These are phyloP conservation scores for Apiotrichum sp. DNA, from an alignment of 1,284 basidiomycete species.

Conservation along the genomic window DNA sequence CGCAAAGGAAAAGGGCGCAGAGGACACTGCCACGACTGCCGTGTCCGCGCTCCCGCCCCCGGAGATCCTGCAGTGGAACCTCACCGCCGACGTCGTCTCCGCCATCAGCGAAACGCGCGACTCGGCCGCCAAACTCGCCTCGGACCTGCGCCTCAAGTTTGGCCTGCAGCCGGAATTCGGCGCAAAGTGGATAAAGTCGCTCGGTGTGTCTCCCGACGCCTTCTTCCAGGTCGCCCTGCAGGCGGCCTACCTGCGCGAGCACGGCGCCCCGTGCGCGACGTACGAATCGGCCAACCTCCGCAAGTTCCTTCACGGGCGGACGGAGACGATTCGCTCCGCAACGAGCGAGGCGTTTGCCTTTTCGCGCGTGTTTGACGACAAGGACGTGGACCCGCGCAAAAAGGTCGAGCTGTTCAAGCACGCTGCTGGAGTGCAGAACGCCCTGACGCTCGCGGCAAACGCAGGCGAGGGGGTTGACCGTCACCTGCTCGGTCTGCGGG, in stretches of 20 bases:
- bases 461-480: conserved; percentile 12
- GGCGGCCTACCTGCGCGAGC: conserved; percentile 9
- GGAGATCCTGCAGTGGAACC: conserved; percentile 7
- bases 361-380: conserved; percentile 2
- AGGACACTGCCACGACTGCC: not conserved
- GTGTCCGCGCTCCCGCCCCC: conserved; percentile 3
- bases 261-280: conserved; percentile 8
- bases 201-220: conserved; percentile 13
- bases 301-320: conserved; percentile 12
- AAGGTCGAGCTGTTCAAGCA: conserved; percentile 10
- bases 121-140: conserved; percentile 2
- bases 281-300: conserved; percentile 12
- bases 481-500: conserved; percentile 13
- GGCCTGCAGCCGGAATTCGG: conserved; percentile 4
- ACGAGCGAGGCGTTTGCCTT: conserved; percentile 6
- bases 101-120: conserved; percentile 3
- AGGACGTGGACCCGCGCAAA: not conserved
- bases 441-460: conserved; percentile 4
- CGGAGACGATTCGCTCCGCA: conserved; percentile 11
- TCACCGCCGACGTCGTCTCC: conserved; percentile 1
- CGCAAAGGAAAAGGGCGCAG: conserved; percentile 1
- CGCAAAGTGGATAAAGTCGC: conserved; percentile 13
- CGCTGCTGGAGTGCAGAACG: conserved; percentile 5
- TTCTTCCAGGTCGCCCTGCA: conserved; percentile 17
- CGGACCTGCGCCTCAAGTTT: conserved; percentile 7